Percentiles rank a stretch among this genome's conserved stretches.
These are phyloP conservation scores for Cryptococcus sp. DNA, from an alignment of 1,284 basidiomycete genomes.

Conservation along the genomic window DNA sequence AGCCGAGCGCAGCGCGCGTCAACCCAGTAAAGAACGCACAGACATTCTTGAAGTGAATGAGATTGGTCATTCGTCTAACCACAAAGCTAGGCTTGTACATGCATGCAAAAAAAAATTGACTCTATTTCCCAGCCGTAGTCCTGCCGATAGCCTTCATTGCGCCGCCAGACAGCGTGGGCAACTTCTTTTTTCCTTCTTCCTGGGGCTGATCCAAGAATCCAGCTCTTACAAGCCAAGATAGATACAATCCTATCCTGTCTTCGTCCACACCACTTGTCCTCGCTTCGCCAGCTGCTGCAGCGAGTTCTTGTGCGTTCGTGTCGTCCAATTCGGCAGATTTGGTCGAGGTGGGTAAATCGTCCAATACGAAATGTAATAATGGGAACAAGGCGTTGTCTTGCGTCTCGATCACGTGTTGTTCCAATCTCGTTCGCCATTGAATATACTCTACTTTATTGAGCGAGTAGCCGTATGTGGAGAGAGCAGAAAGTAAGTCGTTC, in stretches of 20 bases:
- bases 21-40: no score
- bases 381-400: constrained; percentile 98
- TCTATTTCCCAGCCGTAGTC: constrained; percentile 40
- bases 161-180: constrained; percentile 50
- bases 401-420: constrained; percentile 89
- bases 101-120: no score
- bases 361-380: constrained; percentile 92
- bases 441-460: constrained; percentile 84
- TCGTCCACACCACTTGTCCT: constrained; percentile 72
- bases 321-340: constrained; percentile 93
- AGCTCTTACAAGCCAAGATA: constrained; percentile 90
- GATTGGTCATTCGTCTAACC: no score
- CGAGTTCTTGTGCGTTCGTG: constrained; percentile 70
- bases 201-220: constrained; percentile 75
- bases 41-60: no score
- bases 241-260: constrained; percentile 77
- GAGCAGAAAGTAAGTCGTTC: constrained; percentile 79
- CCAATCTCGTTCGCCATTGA: constrained; percentile 85
- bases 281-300: constrained; percentile 58
- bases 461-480: constrained; percentile 78
- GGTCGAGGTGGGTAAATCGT: constrained; percentile 94
- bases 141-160: constrained; percentile 52
- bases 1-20: no score
- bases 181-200: constrained; percentile 33
- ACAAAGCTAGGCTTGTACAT: no score